phyloP scores from a whole-genome alignment of 2,329 filamentous ascomycete genomes.

The Aspergillus flavus region DNA sequence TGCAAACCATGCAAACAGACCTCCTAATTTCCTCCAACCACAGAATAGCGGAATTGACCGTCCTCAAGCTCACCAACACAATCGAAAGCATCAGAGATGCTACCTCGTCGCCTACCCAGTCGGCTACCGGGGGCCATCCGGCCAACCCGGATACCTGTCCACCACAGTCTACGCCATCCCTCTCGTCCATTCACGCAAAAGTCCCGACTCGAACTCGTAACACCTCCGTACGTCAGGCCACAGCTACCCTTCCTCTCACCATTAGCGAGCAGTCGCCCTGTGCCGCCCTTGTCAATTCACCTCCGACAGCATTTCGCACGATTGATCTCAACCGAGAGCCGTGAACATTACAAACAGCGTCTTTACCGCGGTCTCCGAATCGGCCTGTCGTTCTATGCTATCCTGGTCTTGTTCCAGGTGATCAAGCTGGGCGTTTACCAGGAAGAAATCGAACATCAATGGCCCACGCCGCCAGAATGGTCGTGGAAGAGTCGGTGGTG shows the following conservation, averaged over 20 bases:
- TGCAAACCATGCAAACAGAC: constrained; percentile 17
- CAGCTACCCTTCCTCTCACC: constrained; percentile 68
- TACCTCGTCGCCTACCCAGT: constrained; percentile 37
- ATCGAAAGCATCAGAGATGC: constrained; percentile 27
- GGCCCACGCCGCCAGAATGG: constrained; percentile 85
- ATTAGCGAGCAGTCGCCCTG: constrained; percentile 47
- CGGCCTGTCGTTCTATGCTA: constrained; percentile 71
- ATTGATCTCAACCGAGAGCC: constrained; percentile 75
- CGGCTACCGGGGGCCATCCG: constrained; percentile 45
- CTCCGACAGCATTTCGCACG: constrained; percentile 61
- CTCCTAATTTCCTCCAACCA: neutral
- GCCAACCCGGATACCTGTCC: constrained; percentile 40
- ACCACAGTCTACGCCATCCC: constrained; percentile 19
- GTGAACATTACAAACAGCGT: constrained; percentile 49
- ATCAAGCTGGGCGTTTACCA: constrained; percentile 69
- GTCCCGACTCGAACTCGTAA: constrained; percentile 55
- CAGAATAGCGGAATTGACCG: neutral
- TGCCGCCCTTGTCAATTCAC: constrained; percentile 58
- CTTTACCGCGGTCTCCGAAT: constrained; percentile 68
- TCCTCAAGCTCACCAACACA: neutral
- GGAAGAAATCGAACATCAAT: constrained; percentile 72
- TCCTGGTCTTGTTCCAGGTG: constrained; percentile 61
- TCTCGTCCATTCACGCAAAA: constrained; percentile 62
- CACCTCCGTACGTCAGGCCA: constrained; percentile 56
- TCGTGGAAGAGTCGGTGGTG: constrained; percentile 68